Base-by-base conservation (phyloP, 2,329 filamentous ascomycete species). In the Taxawa tesnikishii region DNA sequence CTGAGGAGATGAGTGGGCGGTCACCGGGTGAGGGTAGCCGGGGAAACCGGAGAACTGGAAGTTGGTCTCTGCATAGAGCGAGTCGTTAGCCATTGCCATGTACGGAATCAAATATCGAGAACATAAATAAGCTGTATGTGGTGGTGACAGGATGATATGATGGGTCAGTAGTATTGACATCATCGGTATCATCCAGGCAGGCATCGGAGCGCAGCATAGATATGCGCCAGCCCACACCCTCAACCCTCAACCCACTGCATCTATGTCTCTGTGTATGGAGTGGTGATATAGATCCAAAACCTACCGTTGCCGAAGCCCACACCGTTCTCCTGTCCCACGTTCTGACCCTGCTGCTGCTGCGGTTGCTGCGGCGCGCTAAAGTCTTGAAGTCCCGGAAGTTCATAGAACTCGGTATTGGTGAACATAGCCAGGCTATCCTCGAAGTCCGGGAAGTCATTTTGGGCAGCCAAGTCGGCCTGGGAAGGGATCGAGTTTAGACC, bases 401-500 rank as follows among this genome's bases (percentile, higher is more conserved):
- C 63, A 50, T 65, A 70, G 59, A 80, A 83, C 18, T 74, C 66
- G 7, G 68, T 58, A 29, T 65, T 67, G 24, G 70, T 59, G 39
- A 87, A 68, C 14, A 67, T 57, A 2, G 63, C 56, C 12, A 79
- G 65, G 26, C 65, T 58, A 3, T 55, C 50, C 23, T 51, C 47
- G 29, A 49, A 40, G 34, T 51, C 49, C 45, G 69, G 69, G 33
- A 79, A 73, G 38, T 77, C 68, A 37, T 67, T 59, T 36, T 67
- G 61, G 26, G 57, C 52, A 16, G 69, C 53, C 15, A 65, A 70
- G 39, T 78, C 67, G 33, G 79, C 71, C 46, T 75, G 73, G 39
- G 75, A 65, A 2, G 70, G 70, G 34, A 79, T 64, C 28, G 70
- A 73, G 64, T 94, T 94, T 48, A 94, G 68, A 45, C 87, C 80